These are phyloP conservation scores for Tricholoma matsutake DNA, from an alignment of 768 basidiomycete species.

Conservation along the genomic window DNA sequence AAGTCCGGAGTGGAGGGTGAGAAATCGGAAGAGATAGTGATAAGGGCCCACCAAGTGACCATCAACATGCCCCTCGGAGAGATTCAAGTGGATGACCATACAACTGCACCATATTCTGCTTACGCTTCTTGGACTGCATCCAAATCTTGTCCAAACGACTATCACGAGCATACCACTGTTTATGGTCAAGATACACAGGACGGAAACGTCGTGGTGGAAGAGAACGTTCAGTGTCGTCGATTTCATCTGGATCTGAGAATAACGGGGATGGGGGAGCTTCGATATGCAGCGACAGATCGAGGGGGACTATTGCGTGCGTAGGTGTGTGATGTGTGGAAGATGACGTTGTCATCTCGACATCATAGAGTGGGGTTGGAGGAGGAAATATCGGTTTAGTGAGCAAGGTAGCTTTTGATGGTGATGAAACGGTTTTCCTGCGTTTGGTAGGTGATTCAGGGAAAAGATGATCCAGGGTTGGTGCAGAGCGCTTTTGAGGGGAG, in stretches of 20 bases:
- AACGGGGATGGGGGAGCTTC: background rate
- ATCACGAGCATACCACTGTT: conserved; percentile 45
- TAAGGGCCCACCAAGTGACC: no score
- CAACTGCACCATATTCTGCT: conserved; percentile 10
- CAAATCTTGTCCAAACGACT: conserved; percentile 31
- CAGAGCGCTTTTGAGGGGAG: conserved; percentile 35
- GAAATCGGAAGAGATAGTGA: no score
- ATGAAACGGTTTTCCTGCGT: conserved; percentile 30
- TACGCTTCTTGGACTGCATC: conserved; percentile 24
- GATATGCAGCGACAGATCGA: conserved; percentile 7
- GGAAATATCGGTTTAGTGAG: conserved; percentile 4
- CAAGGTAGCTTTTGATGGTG: conserved; percentile 15
- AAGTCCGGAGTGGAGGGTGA: no score
- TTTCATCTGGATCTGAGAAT: conserved; percentile 4
- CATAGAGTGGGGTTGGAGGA: conserved; percentile 8
- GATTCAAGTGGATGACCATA: conserved; percentile 11
- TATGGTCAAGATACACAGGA: conserved; percentile 47
- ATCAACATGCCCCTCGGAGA: no score
- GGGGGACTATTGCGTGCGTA: background rate
- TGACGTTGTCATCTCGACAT: background rate
- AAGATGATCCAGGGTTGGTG: conserved; percentile 10
- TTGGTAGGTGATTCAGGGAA: conserved; percentile 41
- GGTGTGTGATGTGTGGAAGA: background rate
- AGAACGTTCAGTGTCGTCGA: conserved; percentile 6
- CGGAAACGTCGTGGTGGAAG: conserved; percentile 38